These are phyloP conservation scores for Lonicera japonica DNA, from an alignment of 129 eudicot species.

Conservation along the genomic window DNA sequence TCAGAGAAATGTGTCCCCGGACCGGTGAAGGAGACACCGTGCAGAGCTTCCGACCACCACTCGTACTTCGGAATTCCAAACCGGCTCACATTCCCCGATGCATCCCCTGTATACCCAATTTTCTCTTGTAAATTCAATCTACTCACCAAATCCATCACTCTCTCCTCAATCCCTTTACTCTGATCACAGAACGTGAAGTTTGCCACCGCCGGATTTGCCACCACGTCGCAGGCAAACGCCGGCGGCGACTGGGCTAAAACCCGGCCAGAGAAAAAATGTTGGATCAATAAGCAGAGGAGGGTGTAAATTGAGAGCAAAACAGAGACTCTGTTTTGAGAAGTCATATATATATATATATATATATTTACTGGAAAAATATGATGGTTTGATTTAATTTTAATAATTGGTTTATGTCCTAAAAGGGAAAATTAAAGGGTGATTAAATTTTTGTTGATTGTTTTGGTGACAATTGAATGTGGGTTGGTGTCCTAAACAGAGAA, in stretches of 20 bases:
- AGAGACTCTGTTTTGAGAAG: neutral
- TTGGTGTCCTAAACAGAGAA: no score
- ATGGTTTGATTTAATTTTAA: no score
- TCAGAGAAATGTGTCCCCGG: constrained; percentile 31
- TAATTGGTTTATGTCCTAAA: no score
- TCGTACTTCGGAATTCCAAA: constrained; percentile 5
- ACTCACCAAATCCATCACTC: constrained; percentile 11
- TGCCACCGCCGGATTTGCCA: neutral
- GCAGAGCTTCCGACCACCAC: constrained; percentile 24
- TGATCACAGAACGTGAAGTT: neutral
- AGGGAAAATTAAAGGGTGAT: no score
- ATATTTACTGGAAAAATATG: no score
- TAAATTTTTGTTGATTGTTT: no score
- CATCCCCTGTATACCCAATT: constrained; percentile 5
- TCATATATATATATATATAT: neutral
- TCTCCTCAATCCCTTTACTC: neutral
- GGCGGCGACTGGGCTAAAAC: neutral
- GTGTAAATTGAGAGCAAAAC: no score
- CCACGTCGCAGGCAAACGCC: neutral
- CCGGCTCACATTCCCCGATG: neutral
- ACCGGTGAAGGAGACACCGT: constrained; percentile 41
- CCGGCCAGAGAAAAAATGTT: neutral
- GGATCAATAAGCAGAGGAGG: neutral
- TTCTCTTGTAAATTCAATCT: constrained; percentile 11
- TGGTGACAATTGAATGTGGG: no score